phyloP scores from a whole-genome alignment of 805 yeast genomes.

The Yarrowia divulgata region DNA sequence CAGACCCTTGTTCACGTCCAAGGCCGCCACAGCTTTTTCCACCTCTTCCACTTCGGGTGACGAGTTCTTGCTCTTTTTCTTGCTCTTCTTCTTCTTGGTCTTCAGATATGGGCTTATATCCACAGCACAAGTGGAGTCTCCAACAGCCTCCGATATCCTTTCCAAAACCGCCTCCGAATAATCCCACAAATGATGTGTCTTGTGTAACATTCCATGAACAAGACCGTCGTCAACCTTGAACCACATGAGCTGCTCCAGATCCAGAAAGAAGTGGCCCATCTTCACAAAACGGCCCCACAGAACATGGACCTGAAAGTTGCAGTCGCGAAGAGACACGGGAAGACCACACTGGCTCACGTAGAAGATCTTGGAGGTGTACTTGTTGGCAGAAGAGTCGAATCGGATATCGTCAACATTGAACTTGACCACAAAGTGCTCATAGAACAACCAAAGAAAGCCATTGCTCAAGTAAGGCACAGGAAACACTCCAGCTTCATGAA shows the following conservation, averaged over 20 bases:
- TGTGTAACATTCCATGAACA: constrained; percentile 21
- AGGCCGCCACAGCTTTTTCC: neutral
- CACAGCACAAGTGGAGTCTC: neutral
- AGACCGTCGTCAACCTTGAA: constrained; percentile 2
- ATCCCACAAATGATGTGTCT: constrained; percentile 17
- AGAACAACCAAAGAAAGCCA: constrained; percentile 16
- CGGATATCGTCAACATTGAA: constrained; percentile 10
- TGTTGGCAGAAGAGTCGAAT: neutral
- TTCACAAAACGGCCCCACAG: constrained; percentile 20
- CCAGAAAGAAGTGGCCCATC: constrained; percentile 11
- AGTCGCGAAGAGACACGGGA: neutral
- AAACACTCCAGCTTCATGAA: constrained; percentile 12
- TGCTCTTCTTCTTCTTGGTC: constrained; percentile 10
- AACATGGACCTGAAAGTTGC: neutral
- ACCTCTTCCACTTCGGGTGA: neutral
- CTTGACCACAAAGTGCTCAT: constrained; percentile 29
- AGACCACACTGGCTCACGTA: constrained; percentile 12
- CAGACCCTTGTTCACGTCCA: neutral
- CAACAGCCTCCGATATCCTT: neutral
- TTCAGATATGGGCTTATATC: constrained; percentile 1
- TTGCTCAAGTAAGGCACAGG: constrained; percentile 12
- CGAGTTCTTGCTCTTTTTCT: neutral
- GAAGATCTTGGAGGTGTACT: neutral
- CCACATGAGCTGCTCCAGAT: constrained; percentile 8
- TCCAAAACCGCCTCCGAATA: neutral